Evolutionary conservation across 345 rosid species (phyloP), one percentile per base, ranked within the genome.

Genomic region (Citrus mangshanensis): DNA sequence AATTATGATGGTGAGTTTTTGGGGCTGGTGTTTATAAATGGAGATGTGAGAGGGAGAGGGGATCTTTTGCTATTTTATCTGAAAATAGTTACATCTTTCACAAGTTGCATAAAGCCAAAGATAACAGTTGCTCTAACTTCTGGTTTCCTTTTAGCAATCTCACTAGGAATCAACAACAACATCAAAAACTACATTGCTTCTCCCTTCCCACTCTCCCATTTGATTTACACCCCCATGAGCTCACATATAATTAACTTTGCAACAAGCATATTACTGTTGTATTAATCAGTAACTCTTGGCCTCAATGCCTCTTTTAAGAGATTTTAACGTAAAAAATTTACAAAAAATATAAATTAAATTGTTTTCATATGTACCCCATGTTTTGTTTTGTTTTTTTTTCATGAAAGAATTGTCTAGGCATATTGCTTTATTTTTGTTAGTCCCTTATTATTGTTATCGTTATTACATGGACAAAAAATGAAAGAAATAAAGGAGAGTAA

Each of bases 71-170:
- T 73, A 81, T 84, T 67, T 86, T 84, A 77, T 84, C 77, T 75
- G 46, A 67, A 85, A 86, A 82, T 80, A 70, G 89, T 84, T 81
- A 74, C 78, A 82, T 78, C 73, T 84, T 85, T 90, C 86, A 75
- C 91, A 84, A 83, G 84, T 81, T 87, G 93, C 84, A 82, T 81
- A 88, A 91, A 93, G 90, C 82, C 86, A 82, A 75, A 77, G 83
- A 90, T 80, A 85, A 86, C 95, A 82, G 91, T 86, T 90, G 66
- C 97, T 89, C 82, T 75, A 74, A 60, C 88, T 79, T 77, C 70
- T 73, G 75, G 74, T 85, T 80, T 77, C 79, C 79, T 83, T 81
- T 9, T 77, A 66, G 79, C 88, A 77, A 81, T 84, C 83, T 51
- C 78, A 46, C 76, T 54, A 70, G 66, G 77, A 79, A 75, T 72